Evolutionary conservation across 2,329 filamentous ascomycete genomes (phyloP), one percentile per base, ranked within the genome.

Genomic region (Penicillium sp.): DNA sequence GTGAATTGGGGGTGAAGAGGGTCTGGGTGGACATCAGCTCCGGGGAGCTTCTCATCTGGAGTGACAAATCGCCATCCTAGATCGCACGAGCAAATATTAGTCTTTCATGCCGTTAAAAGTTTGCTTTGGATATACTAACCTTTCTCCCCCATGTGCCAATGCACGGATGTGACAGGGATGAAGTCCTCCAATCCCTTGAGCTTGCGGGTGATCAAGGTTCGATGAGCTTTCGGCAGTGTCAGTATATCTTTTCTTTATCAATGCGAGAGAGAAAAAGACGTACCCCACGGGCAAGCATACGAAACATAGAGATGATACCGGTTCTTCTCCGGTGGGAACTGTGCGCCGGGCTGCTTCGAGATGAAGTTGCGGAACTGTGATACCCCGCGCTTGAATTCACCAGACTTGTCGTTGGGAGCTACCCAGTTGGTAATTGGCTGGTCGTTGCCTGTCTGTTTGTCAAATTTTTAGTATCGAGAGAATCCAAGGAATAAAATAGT

Each of bases 241-340:
- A 26, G 28, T 18, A 18, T 48, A 56, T 23, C 20, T 1, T 16
- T 23, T 48, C 18, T 12, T 26, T 9, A 21, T 40, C 3, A 35
- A 45, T 28, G n/a, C 46, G 30, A 46, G 47, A 47, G 11, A 49
- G 12, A 30, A 3, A 35, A 67, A 11, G 28, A 69, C 74, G 57
- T 66, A 81, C 80, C 87, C 92, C 92, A 97, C 3, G 92, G 92
- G 74, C 92, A 97, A 6, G 92, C 92, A 74, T 96, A 96, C 66
- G 88, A 93, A 63, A 96, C 88, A 70, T 93, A 99, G 65, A 99
- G 84, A 75, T 99, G 94, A 72, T 99, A 99, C 56, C 94, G 83
- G 53, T 83, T 90, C 75, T 90, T 90, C 76, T 97, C 93, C 0
- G 91, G 83, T 5, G 91, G 89, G 65, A 91, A 97, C 71, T 86